phyloP scores from a whole-genome alignment of 176 grass and related monocot species.

The Eleusine indica region DNA sequence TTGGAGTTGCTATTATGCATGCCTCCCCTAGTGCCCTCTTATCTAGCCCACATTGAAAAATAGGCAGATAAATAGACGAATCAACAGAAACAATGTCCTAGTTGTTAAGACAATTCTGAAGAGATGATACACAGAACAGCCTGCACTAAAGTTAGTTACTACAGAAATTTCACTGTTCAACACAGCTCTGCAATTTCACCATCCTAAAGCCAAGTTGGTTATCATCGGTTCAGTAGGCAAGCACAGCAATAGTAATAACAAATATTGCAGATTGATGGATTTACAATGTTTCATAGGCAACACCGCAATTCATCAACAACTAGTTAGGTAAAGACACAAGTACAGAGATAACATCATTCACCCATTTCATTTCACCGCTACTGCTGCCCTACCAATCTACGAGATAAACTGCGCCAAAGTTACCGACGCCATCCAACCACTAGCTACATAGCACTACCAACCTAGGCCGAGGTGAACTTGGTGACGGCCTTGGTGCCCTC shows the following conservation, averaged over 20 bases:
- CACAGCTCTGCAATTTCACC: too few species aligned
- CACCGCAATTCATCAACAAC: background rate
- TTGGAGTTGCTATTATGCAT: too few species aligned
- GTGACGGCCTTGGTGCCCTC: constrained; percentile 75
- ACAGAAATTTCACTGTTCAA: too few species aligned
- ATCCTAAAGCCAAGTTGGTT: too few species aligned
- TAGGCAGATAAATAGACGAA: too few species aligned
- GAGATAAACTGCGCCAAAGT: background rate
- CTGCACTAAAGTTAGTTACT: too few species aligned
- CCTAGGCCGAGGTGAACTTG: constrained; percentile 56
- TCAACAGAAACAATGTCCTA: too few species aligned
- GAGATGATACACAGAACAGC: too few species aligned
- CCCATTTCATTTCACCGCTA: background rate
- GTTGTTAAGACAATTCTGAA: too few species aligned
- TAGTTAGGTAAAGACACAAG: background rate
- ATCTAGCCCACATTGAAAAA: too few species aligned
- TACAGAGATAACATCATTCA: background rate
- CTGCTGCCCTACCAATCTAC: background rate
- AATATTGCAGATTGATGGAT: background rate
- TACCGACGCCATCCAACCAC: background rate
- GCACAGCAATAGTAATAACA: background rate
- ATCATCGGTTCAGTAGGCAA: background rate
- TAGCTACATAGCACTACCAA: background rate
- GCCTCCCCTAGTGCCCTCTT: too few species aligned
- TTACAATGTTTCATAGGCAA: background rate